phyloP scores from a whole-genome alignment of 352 stramenopile genomes.

The Aphanomyces invadans region DNA sequence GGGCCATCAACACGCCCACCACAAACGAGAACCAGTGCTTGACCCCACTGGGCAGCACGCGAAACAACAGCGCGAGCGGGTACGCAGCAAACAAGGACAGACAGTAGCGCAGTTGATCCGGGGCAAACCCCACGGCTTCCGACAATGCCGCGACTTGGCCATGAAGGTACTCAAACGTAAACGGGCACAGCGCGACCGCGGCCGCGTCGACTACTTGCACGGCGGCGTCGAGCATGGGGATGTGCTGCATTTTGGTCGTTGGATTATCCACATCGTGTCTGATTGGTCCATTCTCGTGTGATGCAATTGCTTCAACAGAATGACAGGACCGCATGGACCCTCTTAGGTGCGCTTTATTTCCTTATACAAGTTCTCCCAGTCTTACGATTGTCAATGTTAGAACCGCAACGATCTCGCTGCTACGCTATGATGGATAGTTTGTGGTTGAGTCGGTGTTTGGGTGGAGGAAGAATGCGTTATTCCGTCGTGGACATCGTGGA shows the following conservation, averaged over 20 bases:
- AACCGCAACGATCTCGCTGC: too few species aligned
- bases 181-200: conserved; percentile 37
- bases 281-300: not conserved
- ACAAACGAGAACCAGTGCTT: conserved; percentile 91
- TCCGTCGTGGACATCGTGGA: too few species aligned
- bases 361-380: not conserved
- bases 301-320: not conserved
- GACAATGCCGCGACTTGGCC: conserved; percentile 37
- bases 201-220: conserved; percentile 22
- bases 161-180: conserved; percentile 46
- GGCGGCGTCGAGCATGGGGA: conserved; percentile 2
- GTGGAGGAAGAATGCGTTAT: too few species aligned
- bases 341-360: not conserved
- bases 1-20: conserved; percentile 88
- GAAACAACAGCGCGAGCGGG: conserved; percentile 87
- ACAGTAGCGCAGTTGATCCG: conserved; percentile 72
- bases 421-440: too few species aligned
- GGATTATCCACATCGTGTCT: not conserved
- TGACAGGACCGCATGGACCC: not conserved
- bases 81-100: conserved; percentile 90
- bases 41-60: conserved; percentile 57
- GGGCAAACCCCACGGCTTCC: conserved; percentile 32
- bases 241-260: conserved; percentile 2
- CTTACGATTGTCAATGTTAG: too few species aligned
- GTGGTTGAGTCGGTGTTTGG: too few species aligned